Evolutionary conservation across 768 basidiomycete species (phyloP).

Genomic region (Nevesoporus exiguus): DNA sequence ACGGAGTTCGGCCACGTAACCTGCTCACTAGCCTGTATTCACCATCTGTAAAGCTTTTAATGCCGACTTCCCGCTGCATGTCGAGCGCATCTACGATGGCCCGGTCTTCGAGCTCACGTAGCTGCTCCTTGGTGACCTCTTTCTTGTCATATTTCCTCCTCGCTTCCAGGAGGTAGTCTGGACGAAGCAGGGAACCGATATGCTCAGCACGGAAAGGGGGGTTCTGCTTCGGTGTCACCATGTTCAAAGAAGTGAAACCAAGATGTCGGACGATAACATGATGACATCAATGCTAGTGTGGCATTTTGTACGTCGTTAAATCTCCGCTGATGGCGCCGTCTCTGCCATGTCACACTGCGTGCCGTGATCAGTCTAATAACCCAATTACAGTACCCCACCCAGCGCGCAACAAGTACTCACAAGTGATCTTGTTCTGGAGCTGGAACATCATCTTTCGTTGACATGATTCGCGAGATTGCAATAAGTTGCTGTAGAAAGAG

Average conservation of each 20-base stretch:
- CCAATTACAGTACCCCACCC: no score
- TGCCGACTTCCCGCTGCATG: constrained; percentile 39
- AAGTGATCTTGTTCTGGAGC: no score
- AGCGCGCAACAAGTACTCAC: no score
- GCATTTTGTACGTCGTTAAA: constrained; percentile 5
- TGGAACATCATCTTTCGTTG: no score
- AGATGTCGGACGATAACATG: no score
- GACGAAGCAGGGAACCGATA: constrained; percentile 44
- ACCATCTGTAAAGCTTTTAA: constrained; percentile 42
- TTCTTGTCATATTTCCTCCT: constrained; percentile 35
- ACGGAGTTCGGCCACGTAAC: not conserved
- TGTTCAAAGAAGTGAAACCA: not conserved
- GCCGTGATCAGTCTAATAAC: no score
- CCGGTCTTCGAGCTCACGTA: constrained; percentile 37
- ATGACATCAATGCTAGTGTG: no score
- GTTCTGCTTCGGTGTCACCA: constrained; percentile 21
- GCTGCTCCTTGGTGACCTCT: constrained; percentile 33
- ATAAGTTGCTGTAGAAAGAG: no score
- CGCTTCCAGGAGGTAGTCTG: constrained; percentile 36
- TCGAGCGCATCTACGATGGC: constrained; percentile 36
- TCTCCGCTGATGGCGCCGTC: no score
- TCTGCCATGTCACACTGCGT: no score
- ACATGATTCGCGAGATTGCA: no score
- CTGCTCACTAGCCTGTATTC: constrained; percentile 34
- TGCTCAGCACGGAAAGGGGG: constrained; percentile 48